Percentiles rank a stretch among this genome's conserved stretches.
Evolutionary conservation across 1,284 basidiomycete species (phyloP).

Genomic region (Xerocomus minutiporus): DNA sequence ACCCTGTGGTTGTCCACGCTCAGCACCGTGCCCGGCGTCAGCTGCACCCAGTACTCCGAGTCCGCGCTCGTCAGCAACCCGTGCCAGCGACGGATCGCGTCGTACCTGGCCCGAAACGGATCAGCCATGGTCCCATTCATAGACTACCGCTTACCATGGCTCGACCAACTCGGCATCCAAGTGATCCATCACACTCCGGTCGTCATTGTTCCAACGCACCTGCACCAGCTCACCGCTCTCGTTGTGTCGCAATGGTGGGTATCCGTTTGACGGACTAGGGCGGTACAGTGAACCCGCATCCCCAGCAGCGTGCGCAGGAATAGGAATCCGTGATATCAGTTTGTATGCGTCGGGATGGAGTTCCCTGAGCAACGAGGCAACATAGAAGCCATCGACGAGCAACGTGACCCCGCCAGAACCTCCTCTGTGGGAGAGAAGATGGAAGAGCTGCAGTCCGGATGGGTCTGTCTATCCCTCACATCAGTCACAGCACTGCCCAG

Average conservation of each 20-base stretch:
- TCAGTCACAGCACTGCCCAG: conserved; percentile 11
- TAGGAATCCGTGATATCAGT: conserved; percentile 63
- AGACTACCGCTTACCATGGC: conserved; percentile 52
- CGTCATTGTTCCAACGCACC: conserved; percentile 94
- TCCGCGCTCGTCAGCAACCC: conserved; percentile 71
- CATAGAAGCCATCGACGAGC: conserved; percentile 93
- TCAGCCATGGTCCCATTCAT: conserved; percentile 3
- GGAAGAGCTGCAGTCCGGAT: conserved; percentile 92
- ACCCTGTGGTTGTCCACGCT: conserved; percentile 84
- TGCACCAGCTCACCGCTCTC: conserved; percentile 63
- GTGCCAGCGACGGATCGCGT: conserved; percentile 79
- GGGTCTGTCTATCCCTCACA: conserved; percentile 70
- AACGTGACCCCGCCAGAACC: conserved; percentile 85
- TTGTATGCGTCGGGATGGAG: conserved; percentile 72
- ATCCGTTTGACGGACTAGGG: conserved; percentile 55
- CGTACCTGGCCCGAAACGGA: conserved; percentile 54
- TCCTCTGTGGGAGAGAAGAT: conserved; percentile 81
- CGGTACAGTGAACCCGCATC: conserved; percentile 63
- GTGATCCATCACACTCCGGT: conserved; percentile 74
- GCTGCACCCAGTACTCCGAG: conserved; percentile 88
- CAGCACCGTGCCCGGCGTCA: conserved; percentile 81
- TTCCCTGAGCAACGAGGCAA: conserved; percentile 74
- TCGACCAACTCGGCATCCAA: conserved; percentile 59
- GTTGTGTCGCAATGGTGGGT: conserved; percentile 72
- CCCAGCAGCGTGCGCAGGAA: conserved; percentile 88